phyloP scores from a whole-genome alignment of 2,329 filamentous ascomycete genomes.

The Colletotrichum lupini region DNA sequence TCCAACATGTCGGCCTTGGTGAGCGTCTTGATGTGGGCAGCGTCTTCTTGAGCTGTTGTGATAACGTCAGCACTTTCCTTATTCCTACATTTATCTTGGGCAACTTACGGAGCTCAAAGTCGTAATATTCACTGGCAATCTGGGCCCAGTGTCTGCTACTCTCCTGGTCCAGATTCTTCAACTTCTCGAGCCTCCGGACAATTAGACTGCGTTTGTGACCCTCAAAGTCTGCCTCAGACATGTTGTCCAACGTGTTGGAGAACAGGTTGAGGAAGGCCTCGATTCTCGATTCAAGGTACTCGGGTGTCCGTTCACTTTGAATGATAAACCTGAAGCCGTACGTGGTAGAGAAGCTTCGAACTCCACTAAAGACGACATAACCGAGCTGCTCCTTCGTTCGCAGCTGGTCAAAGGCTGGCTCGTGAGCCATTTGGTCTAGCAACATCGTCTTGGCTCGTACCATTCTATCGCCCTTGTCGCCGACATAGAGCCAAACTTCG shows the following conservation, averaged over 20 bases:
- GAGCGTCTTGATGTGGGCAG: conserved; percentile 76
- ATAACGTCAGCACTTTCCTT: conserved; percentile 36
- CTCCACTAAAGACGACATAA: conserved; percentile 92
- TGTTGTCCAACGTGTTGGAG: conserved; percentile 73
- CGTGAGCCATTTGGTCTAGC: conserved; percentile 89
- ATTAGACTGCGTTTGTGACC: conserved; percentile 90
- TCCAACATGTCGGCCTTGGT: conserved; percentile 83
- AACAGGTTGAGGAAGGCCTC: conserved; percentile 83
- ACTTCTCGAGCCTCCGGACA: conserved; percentile 86
- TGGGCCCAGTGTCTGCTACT: conserved; percentile 85
- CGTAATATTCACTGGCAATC: conserved; percentile 86
- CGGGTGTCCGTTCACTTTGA: conserved; percentile 87
- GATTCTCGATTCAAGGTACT: conserved; percentile 88
- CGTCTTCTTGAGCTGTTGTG: conserved; percentile 76
- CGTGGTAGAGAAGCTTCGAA: conserved; percentile 77
- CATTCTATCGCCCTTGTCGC: conserved; percentile 74
- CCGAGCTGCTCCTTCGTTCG: conserved; percentile 97
- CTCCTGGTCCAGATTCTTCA: conserved; percentile 92
- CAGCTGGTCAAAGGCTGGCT: conserved; percentile 93
- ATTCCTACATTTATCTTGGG: not conserved
- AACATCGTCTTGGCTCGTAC: conserved; percentile 82
- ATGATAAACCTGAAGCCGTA: conserved; percentile 91
- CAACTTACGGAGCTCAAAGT: conserved; percentile 83
- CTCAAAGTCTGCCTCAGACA: conserved; percentile 88
- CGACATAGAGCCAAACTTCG: conserved; percentile 80